Percentiles rank a stretch among this genome's conserved stretches.
Conservation (phyloP, 805 yeast genomes). For the Saccharomycopsis microspora region DNA sequence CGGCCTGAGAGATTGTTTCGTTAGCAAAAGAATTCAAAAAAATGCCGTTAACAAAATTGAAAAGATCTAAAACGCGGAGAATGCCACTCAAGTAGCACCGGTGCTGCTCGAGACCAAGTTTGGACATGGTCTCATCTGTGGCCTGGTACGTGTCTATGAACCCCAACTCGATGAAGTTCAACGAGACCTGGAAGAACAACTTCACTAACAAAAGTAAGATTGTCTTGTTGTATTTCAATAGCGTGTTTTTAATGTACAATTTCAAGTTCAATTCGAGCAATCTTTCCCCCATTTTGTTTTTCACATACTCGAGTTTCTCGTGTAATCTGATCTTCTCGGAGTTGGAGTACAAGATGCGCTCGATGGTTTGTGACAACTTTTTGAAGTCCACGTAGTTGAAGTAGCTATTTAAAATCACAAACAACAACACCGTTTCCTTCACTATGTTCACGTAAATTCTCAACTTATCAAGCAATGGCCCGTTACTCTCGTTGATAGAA, state of each 20-base stretch:
- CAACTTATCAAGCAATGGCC: neutral
- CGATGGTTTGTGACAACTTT: neutral
- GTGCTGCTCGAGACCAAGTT: neutral
- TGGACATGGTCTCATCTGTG: neutral
- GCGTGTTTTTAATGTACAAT: neutral
- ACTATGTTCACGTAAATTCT: slow-evolving; percentile 4
- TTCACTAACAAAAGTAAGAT: slow-evolving; percentile 4
- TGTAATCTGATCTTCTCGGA: neutral
- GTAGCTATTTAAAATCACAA: slow-evolving; percentile 1
- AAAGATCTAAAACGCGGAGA: neutral
- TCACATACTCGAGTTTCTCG: neutral
- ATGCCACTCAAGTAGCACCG: neutral
- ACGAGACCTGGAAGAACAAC: slow-evolving; percentile 5
- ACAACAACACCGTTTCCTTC: slow-evolving; percentile 4
- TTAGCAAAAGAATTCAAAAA: neutral
- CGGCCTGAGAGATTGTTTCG: neutral
- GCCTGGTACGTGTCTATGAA: slow-evolving; percentile 2
- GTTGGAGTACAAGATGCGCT: neutral
- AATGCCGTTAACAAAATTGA: neutral
- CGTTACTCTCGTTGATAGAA: neutral
- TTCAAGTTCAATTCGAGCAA: slow-evolving; percentile 3
- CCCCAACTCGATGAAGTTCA: slow-evolving; percentile 9
- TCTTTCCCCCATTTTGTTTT: neutral
- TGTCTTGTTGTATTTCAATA: slow-evolving; percentile 6
- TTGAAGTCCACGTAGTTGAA: slow-evolving; percentile 3